phyloP scores from a whole-genome alignment of 768 basidiomycete genomes.

The Pholiota molesta region DNA sequence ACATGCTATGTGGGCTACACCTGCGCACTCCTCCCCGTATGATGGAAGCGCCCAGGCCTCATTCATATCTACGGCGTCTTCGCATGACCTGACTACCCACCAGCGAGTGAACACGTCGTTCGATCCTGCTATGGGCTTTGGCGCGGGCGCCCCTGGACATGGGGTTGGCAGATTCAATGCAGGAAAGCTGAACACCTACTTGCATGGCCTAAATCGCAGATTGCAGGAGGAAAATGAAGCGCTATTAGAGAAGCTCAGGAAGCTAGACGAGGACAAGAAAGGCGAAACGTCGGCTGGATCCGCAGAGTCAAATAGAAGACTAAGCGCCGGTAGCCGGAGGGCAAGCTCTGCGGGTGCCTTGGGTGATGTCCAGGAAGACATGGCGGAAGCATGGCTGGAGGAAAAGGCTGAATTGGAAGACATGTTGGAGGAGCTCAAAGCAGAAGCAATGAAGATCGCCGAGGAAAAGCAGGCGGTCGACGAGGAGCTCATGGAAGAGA shows the following conservation, averaged over 20 bases:
- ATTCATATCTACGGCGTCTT: slow-evolving; percentile 81
- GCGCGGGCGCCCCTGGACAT: slow-evolving; percentile 59
- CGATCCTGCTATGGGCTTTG: slow-evolving; percentile 80
- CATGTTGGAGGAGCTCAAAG: slow-evolving; percentile 51
- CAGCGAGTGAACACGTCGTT: slow-evolving; percentile 86
- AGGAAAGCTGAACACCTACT: slow-evolving; percentile 80
- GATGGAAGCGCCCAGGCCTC: slow-evolving; percentile 64
- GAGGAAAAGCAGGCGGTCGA: slow-evolving; percentile 49
- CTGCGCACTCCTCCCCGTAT: slow-evolving; percentile 42
- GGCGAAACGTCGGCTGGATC: slow-evolving; percentile 25
- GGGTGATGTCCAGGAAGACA: slow-evolving; percentile 67
- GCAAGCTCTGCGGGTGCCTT: slow-evolving; percentile 56
- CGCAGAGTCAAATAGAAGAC: slow-evolving; percentile 30
- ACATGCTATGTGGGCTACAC: slow-evolving; percentile 32
- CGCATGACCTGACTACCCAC: slow-evolving; percentile 85
- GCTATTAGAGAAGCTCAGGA: slow-evolving; percentile 56
- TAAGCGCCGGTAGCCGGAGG: slow-evolving; percentile 47
- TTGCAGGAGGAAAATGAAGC: slow-evolving; percentile 85
- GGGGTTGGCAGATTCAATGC: slow-evolving; percentile 84
- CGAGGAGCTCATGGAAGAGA: slow-evolving; percentile 56
- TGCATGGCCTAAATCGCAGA: slow-evolving; percentile 82
- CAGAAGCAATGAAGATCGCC: slow-evolving; percentile 47
- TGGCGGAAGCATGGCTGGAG: slow-evolving; percentile 70
- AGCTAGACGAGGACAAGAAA: slow-evolving; percentile 54
- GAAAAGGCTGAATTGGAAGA: slow-evolving; percentile 66